Base-by-base conservation (phyloP, 2,329 filamentous ascomycete genomes). In the Apiospora malaysiana region DNA sequence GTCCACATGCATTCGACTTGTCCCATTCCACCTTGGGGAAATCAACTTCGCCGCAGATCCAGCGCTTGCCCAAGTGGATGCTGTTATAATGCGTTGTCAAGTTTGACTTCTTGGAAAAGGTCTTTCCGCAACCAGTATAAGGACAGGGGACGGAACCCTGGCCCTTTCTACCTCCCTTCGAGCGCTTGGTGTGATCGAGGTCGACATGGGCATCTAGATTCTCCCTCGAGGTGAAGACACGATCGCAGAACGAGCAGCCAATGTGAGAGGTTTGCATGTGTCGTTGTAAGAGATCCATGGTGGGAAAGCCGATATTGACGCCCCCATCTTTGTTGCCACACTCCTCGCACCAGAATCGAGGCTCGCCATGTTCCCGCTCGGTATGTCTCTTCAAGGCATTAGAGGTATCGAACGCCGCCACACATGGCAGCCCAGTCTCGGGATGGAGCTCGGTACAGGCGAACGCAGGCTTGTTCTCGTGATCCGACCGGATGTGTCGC, bases 31-130 rank as follows among this genome's bases (percentile, higher is more conserved):
- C 86, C 6, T 82, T 79, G 10, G 82, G 84, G 1, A 94, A 82
- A 74, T 92, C 89, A 14, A 90, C 87, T 66, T 91, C 82, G 21
- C 93, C 93, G 77, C 95, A 98, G n/a, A 93, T 85, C 77, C 93
- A 98, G 12, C 90, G 90, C 74, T 90, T 84, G 23, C 93, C 92
- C 74, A 94, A 88, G 78, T 98, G 95, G 0, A 92, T 91, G 14
- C 89, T 91, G 71, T 92, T 91, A 70, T 95, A 85, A 78, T 98
- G 95, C 0, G 91, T 89, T 21, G 91, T 93, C 68, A 97, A 86
- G 76, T 97, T 98, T n/a, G 92, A 92, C 72, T 89, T 90, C 78
- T 92, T 93, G 23, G 93, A 95, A 81, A 98, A 98, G 69, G 86
- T 89, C 77, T 93, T 93, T 70, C 83, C 85, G 80, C 95, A 98